Percentiles rank a stretch among this genome's conserved stretches.
These are phyloP conservation scores for Domatiomyces globalis DNA, from an alignment of 2,329 filamentous ascomycete genomes.

Conservation along the genomic window DNA sequence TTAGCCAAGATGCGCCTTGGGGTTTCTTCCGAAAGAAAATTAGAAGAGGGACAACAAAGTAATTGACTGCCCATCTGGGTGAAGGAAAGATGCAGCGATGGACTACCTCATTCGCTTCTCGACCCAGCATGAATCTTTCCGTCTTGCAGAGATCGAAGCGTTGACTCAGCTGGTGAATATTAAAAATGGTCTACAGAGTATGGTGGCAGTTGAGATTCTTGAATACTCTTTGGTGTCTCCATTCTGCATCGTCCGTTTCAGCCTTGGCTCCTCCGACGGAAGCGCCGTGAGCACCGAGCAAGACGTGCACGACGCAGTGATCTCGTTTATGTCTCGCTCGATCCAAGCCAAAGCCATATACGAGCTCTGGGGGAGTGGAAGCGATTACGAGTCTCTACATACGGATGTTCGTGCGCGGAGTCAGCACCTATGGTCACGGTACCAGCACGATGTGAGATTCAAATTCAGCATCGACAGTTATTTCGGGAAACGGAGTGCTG, in stretches of 20 bases:
- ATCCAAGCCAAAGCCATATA: conserved; percentile 73
- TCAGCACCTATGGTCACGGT: conserved; percentile 50
- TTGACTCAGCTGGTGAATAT: conserved; percentile 46
- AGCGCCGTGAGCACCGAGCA: neutral
- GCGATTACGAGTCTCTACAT: conserved; percentile 52
- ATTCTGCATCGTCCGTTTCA: conserved; percentile 62
- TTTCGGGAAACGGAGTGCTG: conserved; percentile 52
- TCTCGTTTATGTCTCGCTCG: conserved; percentile 57
- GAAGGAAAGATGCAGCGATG: conserved; percentile 25
- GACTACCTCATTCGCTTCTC: conserved; percentile 81
- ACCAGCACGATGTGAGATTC: conserved; percentile 44
- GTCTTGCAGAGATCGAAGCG: conserved; percentile 67
- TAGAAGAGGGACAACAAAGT: too few relatives aligned
- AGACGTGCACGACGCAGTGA: conserved; percentile 40
- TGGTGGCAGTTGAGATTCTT: conserved; percentile 47
- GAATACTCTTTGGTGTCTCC: conserved; percentile 64
- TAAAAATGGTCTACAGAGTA: too few relatives aligned
- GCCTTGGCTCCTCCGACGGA: neutral
- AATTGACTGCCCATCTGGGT: too few relatives aligned
- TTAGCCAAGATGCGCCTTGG: too few relatives aligned
- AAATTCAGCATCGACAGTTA: conserved; percentile 76
- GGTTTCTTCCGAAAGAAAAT: too few relatives aligned
- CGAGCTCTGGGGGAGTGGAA: conserved; percentile 71
- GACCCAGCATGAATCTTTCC: conserved; percentile 83
- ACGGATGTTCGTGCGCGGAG: conserved; percentile 46